phyloP scores from a whole-genome alignment of 306 rosid species.

The Pachyrhizus erosus region DNA sequence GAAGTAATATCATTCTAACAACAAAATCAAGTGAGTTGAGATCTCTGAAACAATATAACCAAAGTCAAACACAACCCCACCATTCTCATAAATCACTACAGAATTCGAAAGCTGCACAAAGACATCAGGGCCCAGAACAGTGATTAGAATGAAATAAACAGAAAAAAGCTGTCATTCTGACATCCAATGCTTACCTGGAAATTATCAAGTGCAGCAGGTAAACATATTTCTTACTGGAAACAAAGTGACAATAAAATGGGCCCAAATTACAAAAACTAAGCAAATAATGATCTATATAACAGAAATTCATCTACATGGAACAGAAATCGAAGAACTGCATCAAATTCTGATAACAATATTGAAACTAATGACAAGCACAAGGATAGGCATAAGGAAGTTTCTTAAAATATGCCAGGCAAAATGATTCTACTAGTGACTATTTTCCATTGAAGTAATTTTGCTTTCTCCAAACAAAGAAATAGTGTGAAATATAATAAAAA shows the following conservation, averaged over 20 bases:
- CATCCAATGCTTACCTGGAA: slow-evolving; percentile 24
- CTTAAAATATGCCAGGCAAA: background rate
- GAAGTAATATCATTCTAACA: slow-evolving; percentile 25
- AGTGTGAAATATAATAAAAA: background rate
- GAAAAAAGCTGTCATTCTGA: background rate
- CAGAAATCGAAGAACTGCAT: slow-evolving; percentile 7
- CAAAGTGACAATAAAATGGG: background rate
- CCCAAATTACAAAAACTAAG: background rate
- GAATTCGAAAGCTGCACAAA: slow-evolving; percentile 3
- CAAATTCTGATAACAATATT: slow-evolving; percentile 6
- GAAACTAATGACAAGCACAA: background rate
- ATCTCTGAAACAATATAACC: slow-evolving; percentile 10
- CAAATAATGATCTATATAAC: background rate
- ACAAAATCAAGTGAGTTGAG: slow-evolving; percentile 1
- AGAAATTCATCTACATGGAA: background rate
- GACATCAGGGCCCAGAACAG: slow-evolving; percentile 32
- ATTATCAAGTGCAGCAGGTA: background rate
- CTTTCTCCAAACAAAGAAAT: slow-evolving; percentile 22
- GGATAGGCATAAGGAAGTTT: background rate
- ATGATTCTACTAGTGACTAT: background rate
- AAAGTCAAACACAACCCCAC: slow-evolving; percentile 28
- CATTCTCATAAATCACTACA: slow-evolving; percentile 10
- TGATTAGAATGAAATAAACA: slow-evolving; percentile 12
- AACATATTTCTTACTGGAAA: background rate
- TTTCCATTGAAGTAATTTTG: background rate